A percentile compares a stretch with the other conserved stretches of the same genome.
Evolutionary conservation across 116 monocot genomes (phyloP).

Genomic region (Iris pallida): DNA sequence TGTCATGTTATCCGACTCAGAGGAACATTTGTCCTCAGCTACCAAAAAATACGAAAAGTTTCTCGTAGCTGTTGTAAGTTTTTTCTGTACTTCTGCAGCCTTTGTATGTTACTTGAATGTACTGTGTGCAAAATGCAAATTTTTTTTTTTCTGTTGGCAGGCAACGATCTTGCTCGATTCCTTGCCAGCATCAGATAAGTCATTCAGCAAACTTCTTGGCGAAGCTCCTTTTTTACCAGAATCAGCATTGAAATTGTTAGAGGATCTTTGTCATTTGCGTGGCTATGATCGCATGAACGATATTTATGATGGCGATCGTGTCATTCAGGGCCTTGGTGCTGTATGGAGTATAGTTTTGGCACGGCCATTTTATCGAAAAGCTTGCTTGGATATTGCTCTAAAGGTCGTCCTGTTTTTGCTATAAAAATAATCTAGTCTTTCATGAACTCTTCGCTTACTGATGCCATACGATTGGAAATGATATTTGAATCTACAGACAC

Average conservation of each 20-base stretch:
- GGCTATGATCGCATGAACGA: conserved; percentile 48
- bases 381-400: conserved; percentile 78
- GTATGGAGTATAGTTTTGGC: conserved; percentile 83
- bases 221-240: conserved; percentile 83
- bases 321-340: conserved; percentile 85
- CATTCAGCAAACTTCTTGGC: conserved; percentile 76
- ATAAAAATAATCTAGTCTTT: background rate
- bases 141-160: conserved; percentile 32
- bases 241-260: conserved; percentile 66
- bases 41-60: conserved; percentile 71
- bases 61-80: conserved; percentile 72
- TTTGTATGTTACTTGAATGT: background rate
- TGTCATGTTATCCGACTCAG: conserved; percentile 37
- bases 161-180: conserved; percentile 69
- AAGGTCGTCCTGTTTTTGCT: conserved; percentile 35
- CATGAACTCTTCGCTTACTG: too few species aligned
- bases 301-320: conserved; percentile 68
- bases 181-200: conserved; percentile 89
- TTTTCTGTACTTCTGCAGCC: conserved; percentile 3
- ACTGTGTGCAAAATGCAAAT: background rate
- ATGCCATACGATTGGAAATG: too few species aligned
- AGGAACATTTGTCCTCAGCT: conserved; percentile 27
- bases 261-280: conserved; percentile 64
- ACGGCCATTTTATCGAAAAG: conserved; percentile 54
- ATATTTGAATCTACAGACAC: background rate